phyloP scores from a whole-genome alignment of 2,329 filamentous ascomycete genomes.

The Colletotrichum eremochloae region DNA sequence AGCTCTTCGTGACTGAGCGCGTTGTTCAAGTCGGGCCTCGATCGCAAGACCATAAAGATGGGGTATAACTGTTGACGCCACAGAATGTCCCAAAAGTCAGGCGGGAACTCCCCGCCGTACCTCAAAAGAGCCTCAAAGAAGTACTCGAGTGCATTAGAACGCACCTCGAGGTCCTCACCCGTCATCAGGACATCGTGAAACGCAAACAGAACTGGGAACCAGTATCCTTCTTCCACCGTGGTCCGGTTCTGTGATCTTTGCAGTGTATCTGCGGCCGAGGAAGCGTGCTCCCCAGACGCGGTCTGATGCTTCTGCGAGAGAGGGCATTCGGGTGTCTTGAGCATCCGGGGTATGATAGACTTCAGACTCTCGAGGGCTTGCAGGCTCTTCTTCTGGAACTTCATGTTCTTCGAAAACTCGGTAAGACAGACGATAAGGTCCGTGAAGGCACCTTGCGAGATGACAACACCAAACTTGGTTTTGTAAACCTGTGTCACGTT shows the following conservation, averaged over 20 bases:
- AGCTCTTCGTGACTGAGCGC: conserved; percentile 96
- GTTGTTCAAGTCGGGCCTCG: conserved; percentile 95
- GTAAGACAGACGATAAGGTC: conserved; percentile 97
- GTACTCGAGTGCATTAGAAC: conserved; percentile 91
- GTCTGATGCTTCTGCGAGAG: conserved; percentile 74
- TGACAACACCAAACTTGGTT: conserved; percentile 93
- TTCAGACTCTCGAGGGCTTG: conserved; percentile 96
- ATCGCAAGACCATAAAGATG: conserved; percentile 98
- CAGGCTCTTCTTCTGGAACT: conserved; percentile 98
- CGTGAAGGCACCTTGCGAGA: conserved; percentile 95
- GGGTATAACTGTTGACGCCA: conserved; percentile 98
- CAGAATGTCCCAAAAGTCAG: conserved; percentile 97
- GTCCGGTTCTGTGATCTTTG: conserved; percentile 77
- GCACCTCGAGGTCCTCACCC: conserved; percentile 96
- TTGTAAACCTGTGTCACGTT: conserved; percentile 97
- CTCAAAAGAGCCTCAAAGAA: conserved; percentile 94
- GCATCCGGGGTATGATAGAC: conserved; percentile 93
- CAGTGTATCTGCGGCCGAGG: conserved; percentile 59
- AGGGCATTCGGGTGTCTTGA: conserved; percentile 94
- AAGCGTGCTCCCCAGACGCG: conserved; percentile 51
- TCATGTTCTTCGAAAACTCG: conserved; percentile 98
- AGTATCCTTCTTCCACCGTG: conserved; percentile 95
- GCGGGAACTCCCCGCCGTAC: conserved; percentile 91
- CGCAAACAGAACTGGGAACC: conserved; percentile 97
- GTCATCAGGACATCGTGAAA: conserved; percentile 99